Evolutionary conservation across 164 flowering plant species (phyloP).

Genomic region (Houttuynia cordata): DNA sequence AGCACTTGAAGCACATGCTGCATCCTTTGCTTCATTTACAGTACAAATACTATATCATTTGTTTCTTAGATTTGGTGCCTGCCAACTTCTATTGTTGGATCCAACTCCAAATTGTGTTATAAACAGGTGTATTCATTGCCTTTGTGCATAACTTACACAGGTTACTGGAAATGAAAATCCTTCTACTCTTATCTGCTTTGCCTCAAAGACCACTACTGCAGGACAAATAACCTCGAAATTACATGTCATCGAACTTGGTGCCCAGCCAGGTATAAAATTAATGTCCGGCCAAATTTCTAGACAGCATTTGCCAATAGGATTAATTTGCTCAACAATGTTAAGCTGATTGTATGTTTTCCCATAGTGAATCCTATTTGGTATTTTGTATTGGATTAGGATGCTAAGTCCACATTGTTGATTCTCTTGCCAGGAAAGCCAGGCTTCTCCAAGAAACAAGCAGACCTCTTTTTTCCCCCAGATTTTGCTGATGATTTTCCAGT

Average conservation of each 20-base stretch:
- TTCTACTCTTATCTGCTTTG: constrained; percentile 75
- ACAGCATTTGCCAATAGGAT: background rate
- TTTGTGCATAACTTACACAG: constrained; percentile 24
- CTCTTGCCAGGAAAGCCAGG: constrained; percentile 71
- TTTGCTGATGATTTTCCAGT: constrained; percentile 99
- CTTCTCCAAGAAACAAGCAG: constrained; percentile 94
- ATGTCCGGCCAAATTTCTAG: too few relatives aligned
- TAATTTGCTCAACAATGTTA: too few relatives aligned
- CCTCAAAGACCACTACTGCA: constrained; percentile 77
- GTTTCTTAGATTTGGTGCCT: background rate
- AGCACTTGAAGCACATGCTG: constrained; percentile 99
- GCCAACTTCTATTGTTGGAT: background rate
- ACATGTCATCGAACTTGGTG: constrained; percentile 98
- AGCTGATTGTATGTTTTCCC: too few relatives aligned
- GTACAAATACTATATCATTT: constrained; percentile 20
- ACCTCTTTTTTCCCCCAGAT: constrained; percentile 98
- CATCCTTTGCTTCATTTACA: constrained; percentile 78
- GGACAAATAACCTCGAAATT: constrained; percentile 90
- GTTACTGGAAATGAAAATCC: constrained; percentile 86
- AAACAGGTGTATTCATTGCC: background rate
- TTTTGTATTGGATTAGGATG: too few relatives aligned
- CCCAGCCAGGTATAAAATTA: constrained; percentile 64
- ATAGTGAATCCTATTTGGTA: too few relatives aligned
- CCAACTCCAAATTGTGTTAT: background rate
- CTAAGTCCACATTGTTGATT: background rate